phyloP scores from a whole-genome alignment of 257 asterid genomes.

The Gentiana straminea region DNA sequence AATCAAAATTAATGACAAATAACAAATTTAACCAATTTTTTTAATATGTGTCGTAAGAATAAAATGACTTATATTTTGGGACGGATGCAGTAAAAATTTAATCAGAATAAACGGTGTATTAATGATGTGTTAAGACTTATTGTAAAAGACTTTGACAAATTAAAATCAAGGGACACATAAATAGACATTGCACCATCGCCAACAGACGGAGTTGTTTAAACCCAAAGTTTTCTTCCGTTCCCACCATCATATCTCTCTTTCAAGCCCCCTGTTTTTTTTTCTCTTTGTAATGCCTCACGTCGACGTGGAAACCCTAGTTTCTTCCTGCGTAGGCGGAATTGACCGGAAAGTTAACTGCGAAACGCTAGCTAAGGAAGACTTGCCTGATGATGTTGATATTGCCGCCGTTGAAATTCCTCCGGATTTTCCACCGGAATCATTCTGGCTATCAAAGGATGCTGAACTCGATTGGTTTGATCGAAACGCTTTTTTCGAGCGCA shows the following conservation, averaged over 20 bases:
- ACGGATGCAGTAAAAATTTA: no score
- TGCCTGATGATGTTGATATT: conserved; percentile 12
- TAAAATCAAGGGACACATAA: no score
- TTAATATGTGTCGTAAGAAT: no score
- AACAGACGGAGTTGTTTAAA: no score
- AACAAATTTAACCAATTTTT: no score
- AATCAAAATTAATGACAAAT: no score
- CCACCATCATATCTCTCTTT: conserved; percentile 1
- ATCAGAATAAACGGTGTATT: no score
- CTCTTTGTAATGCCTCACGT: conserved; percentile 44
- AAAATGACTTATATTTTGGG: no score
- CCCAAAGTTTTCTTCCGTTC: not conserved
- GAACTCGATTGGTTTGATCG: conserved; percentile 88
- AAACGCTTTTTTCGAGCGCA: conserved; percentile 63
- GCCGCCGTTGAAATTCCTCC: conserved; percentile 18
- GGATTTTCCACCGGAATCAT: conserved; percentile 76
- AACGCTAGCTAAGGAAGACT: conserved; percentile 20
- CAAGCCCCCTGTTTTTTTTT: conserved; percentile 2
- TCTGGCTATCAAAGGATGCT: conserved; percentile 81
- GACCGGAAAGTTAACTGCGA: conserved; percentile 53
- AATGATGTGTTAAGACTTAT: no score
- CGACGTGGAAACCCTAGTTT: conserved; percentile 40
- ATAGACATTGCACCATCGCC: no score
- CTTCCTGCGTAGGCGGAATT: conserved; percentile 39
- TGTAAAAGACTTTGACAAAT: no score